phyloP scores from a whole-genome alignment of 2,329 filamentous ascomycete species.

The Mycosphaerella sp. region DNA sequence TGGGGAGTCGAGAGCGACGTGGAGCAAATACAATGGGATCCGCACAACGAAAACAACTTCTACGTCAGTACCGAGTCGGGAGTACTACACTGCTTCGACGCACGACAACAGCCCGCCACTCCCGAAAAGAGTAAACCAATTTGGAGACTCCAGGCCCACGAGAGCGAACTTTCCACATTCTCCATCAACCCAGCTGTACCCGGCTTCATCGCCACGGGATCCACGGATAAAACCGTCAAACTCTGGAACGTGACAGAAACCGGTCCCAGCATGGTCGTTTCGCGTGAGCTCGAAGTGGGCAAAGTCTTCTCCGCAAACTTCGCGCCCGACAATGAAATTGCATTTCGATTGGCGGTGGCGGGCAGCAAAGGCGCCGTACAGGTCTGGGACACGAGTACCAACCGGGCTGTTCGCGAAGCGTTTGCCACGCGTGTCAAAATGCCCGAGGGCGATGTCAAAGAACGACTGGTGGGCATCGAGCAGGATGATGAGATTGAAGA shows the following conservation, averaged over 20 bases:
- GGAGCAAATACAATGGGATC: conserved; percentile 87
- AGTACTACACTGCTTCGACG: conserved; percentile 85
- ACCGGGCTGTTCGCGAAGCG: conserved; percentile 72
- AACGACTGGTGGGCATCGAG: conserved; percentile 69
- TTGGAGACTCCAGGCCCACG: conserved; percentile 94
- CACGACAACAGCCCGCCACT: conserved; percentile 65
- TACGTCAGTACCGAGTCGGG: conserved; percentile 88
- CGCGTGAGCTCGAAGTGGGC: conserved; percentile 85
- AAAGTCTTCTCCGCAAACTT: conserved; percentile 90
- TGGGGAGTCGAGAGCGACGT: conserved; percentile 97
- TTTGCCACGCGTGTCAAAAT: conserved; percentile 67
- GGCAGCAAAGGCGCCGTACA: conserved; percentile 90
- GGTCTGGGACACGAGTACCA: conserved; percentile 96
- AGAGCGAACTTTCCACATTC: conserved; percentile 84
- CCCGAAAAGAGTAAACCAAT: conserved; percentile 73
- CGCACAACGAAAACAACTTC: conserved; percentile 87
- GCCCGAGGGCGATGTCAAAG: conserved; percentile 57
- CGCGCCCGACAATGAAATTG: conserved; percentile 82
- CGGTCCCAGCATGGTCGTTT: conserved; percentile 84
- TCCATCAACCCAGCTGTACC: conserved; percentile 86
- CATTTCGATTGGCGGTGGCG: conserved; percentile 85
- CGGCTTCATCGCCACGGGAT: conserved; percentile 88
- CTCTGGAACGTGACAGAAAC: conserved; percentile 73
- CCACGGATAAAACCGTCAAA: conserved; percentile 91
- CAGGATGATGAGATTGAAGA: conserved; percentile 60